These are phyloP conservation scores for Oemleria cerasiformis DNA, from an alignment of 306 rosid species.

Conservation along the genomic window DNA sequence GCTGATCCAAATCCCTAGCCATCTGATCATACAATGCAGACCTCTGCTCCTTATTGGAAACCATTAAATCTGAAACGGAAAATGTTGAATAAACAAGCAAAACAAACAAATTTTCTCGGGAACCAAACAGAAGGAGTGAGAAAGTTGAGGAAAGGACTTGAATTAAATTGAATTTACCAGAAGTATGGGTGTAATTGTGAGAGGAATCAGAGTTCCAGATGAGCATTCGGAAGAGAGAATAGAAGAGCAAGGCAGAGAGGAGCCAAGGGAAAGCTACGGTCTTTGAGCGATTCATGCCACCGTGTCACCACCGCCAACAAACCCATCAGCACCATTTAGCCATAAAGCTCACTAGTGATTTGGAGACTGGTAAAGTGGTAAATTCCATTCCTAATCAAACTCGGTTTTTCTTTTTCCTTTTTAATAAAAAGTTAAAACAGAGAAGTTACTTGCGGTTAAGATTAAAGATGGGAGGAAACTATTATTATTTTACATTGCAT, in stretches of 20 bases:
- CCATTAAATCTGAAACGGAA: conserved; percentile 38
- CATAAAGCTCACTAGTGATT: background rate
- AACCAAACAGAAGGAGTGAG: background rate
- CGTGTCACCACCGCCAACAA: conserved; percentile 3
- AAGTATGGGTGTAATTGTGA: background rate
- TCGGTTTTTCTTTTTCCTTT: background rate
- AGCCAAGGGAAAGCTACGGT: conserved; percentile 59
- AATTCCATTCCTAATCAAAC: background rate
- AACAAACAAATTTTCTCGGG: background rate
- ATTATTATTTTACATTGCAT: too few relatives aligned
- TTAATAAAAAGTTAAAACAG: too few relatives aligned
- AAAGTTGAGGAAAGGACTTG: background rate
- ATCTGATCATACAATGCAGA: conserved; percentile 69
- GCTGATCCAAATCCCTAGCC: conserved; percentile 75
- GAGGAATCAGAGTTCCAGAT: conserved; percentile 37
- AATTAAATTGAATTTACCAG: conserved; percentile 3
- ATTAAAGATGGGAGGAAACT: too few relatives aligned
- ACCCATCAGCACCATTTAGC: background rate
- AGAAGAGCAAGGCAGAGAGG: conserved; percentile 54
- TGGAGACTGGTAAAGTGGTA: conserved; percentile 2
- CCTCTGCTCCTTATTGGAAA: conserved; percentile 47
- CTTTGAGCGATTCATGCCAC: conserved; percentile 34
- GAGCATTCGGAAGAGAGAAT: conserved; percentile 59
- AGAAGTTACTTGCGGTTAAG: too few relatives aligned
- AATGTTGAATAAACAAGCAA: background rate